phyloP scores from a whole-genome alignment of 805 yeast species.

The Kuraishia ogatae region DNA sequence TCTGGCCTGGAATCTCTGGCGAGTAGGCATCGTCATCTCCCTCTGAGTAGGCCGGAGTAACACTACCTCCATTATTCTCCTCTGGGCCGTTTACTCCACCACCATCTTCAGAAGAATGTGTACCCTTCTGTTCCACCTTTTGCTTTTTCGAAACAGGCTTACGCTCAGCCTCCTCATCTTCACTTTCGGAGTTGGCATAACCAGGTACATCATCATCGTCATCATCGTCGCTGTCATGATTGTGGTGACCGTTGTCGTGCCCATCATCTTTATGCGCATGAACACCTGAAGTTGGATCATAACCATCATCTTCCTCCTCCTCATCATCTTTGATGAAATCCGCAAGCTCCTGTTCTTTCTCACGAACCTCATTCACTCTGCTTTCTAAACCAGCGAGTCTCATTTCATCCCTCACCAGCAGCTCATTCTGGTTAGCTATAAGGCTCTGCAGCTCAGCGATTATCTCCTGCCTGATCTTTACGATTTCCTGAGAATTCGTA shows the following conservation, averaged over 20 bases:
- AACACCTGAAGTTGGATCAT: conserved; percentile 8
- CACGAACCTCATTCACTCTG: conserved; percentile 17
- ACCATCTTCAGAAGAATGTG: conserved; percentile 1
- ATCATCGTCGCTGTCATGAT: conserved; percentile 9
- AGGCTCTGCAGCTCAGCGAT: conserved; percentile 17
- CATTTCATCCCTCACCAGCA: conserved; percentile 12
- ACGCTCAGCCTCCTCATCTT: conserved; percentile 1
- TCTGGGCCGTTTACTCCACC: not conserved
- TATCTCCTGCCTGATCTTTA: conserved; percentile 13
- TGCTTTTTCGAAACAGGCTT: not conserved
- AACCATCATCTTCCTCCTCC: conserved; percentile 10
- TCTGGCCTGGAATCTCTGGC: not conserved
- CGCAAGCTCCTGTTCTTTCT: conserved; percentile 9
- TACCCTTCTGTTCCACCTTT: not conserved
- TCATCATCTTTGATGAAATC: conserved; percentile 7
- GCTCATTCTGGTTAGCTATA: conserved; percentile 16
- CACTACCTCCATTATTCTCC: not conserved
- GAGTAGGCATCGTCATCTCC: not conserved
- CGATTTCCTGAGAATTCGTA: conserved; percentile 8
- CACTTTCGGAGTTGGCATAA: conserved; percentile 3
- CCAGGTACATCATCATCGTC: conserved; percentile 8
- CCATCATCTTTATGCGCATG: conserved; percentile 4
- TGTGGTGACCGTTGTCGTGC: conserved; percentile 4
- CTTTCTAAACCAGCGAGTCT: conserved; percentile 10
- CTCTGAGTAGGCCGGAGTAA: not conserved